A percentile compares a stretch with the other conserved stretches of the same genome.
These are phyloP conservation scores for Combretum micranthum DNA, from an alignment of 345 rosid genomes.

Conservation along the genomic window DNA sequence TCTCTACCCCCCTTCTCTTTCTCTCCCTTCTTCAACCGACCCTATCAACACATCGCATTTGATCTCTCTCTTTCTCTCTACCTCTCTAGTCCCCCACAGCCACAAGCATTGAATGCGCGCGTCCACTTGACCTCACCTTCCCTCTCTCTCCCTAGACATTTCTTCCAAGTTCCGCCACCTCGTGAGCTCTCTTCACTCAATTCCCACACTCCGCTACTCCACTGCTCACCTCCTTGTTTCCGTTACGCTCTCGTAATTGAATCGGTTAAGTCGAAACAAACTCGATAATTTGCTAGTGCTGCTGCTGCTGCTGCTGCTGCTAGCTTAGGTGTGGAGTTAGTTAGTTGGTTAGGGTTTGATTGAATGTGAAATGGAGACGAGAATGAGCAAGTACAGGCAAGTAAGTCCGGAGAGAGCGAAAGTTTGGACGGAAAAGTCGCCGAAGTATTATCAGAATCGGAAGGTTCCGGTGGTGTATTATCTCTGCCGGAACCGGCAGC, in stretches of 20 bases:
- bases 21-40: not conserved
- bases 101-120: slow-evolving; percentile 14
- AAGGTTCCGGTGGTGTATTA: slow-evolving; percentile 88
- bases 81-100: not conserved
- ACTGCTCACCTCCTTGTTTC: not conserved
- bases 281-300: too few species aligned
- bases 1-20: not conserved
- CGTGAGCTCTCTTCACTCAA: not conserved
- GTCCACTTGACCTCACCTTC: not conserved
- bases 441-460: slow-evolving; percentile 63
- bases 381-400: slow-evolving; percentile 69
- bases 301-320: too few species aligned
- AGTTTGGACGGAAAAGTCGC: slow-evolving; percentile 94
- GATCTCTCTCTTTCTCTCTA: too few species aligned
- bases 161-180: too few species aligned
- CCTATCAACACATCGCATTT: not conserved
- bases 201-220: not conserved
- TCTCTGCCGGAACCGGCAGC: slow-evolving; percentile 81
- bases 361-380: slow-evolving; percentile 43
- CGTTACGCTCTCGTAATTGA: not conserved
- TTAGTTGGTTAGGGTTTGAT: slow-evolving; percentile 12
- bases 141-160: too few species aligned
- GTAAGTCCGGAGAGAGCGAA: slow-evolving; percentile 93
- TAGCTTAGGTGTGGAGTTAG: not conserved
- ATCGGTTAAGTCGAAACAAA: too few species aligned